These are phyloP conservation scores for Diaporthe velutina DNA, from an alignment of 2,329 filamentous ascomycete species.

Conservation along the genomic window DNA sequence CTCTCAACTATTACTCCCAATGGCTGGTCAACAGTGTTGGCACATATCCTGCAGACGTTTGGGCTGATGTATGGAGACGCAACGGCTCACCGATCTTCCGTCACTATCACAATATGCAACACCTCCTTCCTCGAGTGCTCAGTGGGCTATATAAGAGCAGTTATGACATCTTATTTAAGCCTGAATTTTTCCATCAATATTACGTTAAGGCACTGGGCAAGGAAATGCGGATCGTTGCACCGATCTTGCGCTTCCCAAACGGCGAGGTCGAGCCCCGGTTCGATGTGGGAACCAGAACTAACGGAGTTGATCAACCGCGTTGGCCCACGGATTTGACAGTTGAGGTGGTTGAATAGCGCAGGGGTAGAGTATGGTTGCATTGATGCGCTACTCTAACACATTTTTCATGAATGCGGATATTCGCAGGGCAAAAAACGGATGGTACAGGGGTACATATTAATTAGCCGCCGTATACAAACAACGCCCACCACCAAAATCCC, in stretches of 20 bases:
- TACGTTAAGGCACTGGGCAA: background rate
- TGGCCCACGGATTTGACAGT: conserved; percentile 34
- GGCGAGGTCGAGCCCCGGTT: conserved; percentile 36
- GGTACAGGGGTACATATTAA: too few species aligned
- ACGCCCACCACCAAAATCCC: too few species aligned
- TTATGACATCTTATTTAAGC: conserved; percentile 58
- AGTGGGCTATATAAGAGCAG: conserved; percentile 51
- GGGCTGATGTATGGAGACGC: conserved; percentile 61
- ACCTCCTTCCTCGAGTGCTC: conserved; percentile 58
- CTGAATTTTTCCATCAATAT: conserved; percentile 58
- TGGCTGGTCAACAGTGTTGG: conserved; percentile 56
- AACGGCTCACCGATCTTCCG: conserved; percentile 62
- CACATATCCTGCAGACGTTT: conserved; percentile 56
- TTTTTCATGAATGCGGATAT: too few species aligned
- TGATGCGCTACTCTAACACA: too few species aligned
- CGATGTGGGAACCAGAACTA: conserved; percentile 30
- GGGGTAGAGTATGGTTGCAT: too few species aligned
- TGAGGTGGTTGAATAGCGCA: conserved; percentile 16
- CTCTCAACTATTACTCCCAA: conserved; percentile 57
- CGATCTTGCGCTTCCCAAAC: conserved; percentile 29
- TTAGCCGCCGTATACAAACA: too few species aligned
- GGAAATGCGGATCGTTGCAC: conserved; percentile 24
- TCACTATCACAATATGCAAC: conserved; percentile 55
- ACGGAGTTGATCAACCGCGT: conserved; percentile 32
- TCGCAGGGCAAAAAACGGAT: too few species aligned